Evolutionary conservation across 148 eudicot genomes (phyloP).

Genomic region (Salicornia ramosissima): DNA sequence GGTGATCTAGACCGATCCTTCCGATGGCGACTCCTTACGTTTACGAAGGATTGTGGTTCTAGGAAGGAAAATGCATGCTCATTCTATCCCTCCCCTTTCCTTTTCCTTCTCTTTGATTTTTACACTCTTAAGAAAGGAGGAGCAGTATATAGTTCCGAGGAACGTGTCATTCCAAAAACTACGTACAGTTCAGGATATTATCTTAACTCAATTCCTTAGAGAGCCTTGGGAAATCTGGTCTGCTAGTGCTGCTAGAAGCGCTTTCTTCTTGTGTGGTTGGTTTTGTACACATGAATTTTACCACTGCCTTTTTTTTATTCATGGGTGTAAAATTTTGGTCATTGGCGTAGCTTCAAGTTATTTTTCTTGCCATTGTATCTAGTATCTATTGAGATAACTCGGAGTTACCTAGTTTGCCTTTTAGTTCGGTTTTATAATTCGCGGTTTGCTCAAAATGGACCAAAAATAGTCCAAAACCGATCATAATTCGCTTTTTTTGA

Average conservation of each 20-base stretch:
- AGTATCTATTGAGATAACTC: neutral
- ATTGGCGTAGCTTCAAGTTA: neutral
- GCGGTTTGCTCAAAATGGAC: too few relatives aligned
- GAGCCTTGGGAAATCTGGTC: neutral
- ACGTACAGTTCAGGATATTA: neutral
- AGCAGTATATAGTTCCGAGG: neutral
- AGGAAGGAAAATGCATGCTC: neutral
- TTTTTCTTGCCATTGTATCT: neutral
- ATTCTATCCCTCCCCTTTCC: neutral
- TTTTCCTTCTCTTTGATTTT: neutral
- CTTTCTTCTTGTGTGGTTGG: neutral
- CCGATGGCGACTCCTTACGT: too few relatives aligned
- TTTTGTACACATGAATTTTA: neutral
- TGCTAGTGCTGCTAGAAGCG: neutral
- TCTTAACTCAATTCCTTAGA: neutral
- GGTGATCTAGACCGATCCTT: neutral
- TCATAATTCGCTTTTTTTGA: too few relatives aligned
- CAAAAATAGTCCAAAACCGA: too few relatives aligned
- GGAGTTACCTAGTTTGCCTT: too few relatives aligned
- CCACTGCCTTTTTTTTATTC: neutral
- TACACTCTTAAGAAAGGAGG: neutral
- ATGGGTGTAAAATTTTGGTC: neutral
- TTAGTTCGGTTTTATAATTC: too few relatives aligned
- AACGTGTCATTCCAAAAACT: neutral
- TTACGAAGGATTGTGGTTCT: too few relatives aligned